phyloP scores from a whole-genome alignment of 2,329 filamentous ascomycete genomes.

The Alternaria metachromatica region DNA sequence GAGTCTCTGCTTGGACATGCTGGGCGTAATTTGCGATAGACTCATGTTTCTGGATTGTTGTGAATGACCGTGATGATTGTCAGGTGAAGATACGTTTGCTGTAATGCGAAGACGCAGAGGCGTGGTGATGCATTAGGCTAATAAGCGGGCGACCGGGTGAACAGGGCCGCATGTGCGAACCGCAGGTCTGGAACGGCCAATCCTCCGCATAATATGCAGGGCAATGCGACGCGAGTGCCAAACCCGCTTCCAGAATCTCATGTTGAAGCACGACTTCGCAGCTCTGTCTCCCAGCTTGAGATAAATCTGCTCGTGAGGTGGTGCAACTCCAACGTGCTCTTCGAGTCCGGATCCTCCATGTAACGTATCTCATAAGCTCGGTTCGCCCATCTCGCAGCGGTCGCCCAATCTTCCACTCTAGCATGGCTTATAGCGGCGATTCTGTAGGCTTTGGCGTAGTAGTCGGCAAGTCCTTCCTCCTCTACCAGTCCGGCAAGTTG shows the following conservation, averaged over 20 bases:
- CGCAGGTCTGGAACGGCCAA: constrained; percentile 11
- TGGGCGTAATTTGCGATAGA: not conserved
- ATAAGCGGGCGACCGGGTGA: constrained; percentile 23
- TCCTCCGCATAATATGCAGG: not conserved
- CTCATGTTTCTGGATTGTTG: not conserved
- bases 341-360: constrained; percentile 38
- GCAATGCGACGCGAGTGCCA: not conserved
- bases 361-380: constrained; percentile 38
- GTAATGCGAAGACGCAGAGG: constrained; percentile 3
- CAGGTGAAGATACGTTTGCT: constrained; percentile 9
- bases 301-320: constrained; percentile 39
- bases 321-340: constrained; percentile 38
- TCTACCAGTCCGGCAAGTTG: constrained; percentile 41
- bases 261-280: constrained; percentile 18
- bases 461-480: constrained; percentile 44
- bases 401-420: constrained; percentile 37
- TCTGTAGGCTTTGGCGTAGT: constrained; percentile 43
- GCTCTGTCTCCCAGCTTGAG: constrained; percentile 36
- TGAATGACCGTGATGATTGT: not conserved
- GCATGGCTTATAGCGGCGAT: constrained; percentile 41
- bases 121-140: constrained; percentile 31
- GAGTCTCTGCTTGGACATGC: constrained; percentile 22
- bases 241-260: not conserved
- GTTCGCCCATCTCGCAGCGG: constrained; percentile 40
- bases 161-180: constrained; percentile 27